Base-by-base conservation (phyloP, 2,329 filamentous ascomycete genomes). In the Calycina herbarum region DNA sequence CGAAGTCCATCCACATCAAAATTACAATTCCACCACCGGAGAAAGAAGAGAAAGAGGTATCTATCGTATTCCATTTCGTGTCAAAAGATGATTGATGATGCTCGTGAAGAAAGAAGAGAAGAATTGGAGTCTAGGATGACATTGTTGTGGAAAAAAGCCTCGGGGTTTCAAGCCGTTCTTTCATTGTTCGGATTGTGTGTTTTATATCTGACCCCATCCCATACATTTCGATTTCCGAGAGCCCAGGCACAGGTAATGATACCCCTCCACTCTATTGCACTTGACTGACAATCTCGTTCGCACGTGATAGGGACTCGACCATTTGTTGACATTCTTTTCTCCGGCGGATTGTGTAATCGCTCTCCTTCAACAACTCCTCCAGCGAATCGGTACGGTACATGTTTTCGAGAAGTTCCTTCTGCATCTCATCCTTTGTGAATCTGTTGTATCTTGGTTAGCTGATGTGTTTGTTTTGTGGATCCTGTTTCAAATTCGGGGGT, bases 301-400 rank as follows among this genome's bases (percentile, higher is more conserved):
- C 95, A 79, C 91, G 90, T 72, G 85, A 82, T 75, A 99, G 83
- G 64, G 92, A 96, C 80, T 99, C 95, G 61, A 99, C 95, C 95
- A 99, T 99, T 80, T 97, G 93, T 81, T 96, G 93, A 80, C 95
- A 99, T 80, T 99, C 95, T 84, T 99, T 99, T 78, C 95, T 87
- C 79, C 95, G 86, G 74, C 94, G 88, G 75, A 96, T 85, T 3
- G 95, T 99, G 84, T 97, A 98, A 79, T 99, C 95, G 77, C 92
- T 96, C 81, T 99, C 95, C 85, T 97, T 97, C 70, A 99, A 89
- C 70, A 99, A 83, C 68, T 97, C 94, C 72, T 99, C 95, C 33
- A 97, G 85, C 73, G 94, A 92, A 77, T 92, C 89, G 62, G 88
- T 90, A 77, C 93, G 89, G 85, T 99, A 99, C 91, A 99, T 95